Evolutionary conservation across 2,329 filamentous ascomycete species (phyloP).

Genomic region (Calycina herbarum): DNA sequence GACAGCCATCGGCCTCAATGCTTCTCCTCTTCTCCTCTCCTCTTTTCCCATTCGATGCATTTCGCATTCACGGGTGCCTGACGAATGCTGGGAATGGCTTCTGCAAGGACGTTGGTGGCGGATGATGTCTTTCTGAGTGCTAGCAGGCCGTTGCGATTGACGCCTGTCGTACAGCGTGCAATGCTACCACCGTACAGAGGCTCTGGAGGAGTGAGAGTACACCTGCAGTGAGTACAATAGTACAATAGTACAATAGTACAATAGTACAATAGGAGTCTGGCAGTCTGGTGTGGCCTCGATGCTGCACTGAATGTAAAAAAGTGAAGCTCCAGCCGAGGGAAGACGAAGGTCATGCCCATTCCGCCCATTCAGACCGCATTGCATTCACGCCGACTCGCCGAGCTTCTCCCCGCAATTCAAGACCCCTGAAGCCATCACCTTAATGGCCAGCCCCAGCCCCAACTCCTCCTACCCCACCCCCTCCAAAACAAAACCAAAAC

Average conservation of each 20-base stretch:
- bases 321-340: background rate
- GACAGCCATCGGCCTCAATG: too few relatives aligned
- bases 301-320: background rate
- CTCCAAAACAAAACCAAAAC: background rate
- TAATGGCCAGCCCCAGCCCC: too few relatives aligned
- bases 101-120: background rate
- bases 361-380: background rate
- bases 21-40: too few relatives aligned
- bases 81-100: background rate
- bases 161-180: background rate
- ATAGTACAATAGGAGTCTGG: background rate
- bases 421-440: background rate
- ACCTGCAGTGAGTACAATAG: background rate
- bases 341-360: background rate
- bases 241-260: too few relatives aligned
- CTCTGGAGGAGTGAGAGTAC: background rate
- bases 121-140: background rate
- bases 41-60: too few relatives aligned
- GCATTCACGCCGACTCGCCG: background rate
- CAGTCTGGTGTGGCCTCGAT: background rate
- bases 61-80: too few relatives aligned
- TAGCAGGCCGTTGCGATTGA: too few relatives aligned
- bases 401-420: background rate
- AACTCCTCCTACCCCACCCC: too few relatives aligned
- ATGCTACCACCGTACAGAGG: background rate